Evolutionary conservation across 2,329 filamentous ascomycete genomes (phyloP).

Genomic region (Fusarium sp.): DNA sequence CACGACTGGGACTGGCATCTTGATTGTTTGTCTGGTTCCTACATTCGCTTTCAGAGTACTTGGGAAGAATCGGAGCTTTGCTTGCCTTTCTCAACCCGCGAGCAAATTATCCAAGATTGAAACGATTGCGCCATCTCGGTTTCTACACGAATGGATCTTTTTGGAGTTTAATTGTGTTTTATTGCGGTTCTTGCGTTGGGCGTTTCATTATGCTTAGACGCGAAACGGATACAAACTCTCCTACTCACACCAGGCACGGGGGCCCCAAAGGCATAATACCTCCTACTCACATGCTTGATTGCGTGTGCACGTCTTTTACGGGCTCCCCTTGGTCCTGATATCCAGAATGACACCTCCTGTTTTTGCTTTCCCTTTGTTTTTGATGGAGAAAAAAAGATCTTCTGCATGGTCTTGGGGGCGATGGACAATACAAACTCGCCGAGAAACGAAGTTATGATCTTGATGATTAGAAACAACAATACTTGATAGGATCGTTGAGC

Average conservation of each 20-base stretch:
- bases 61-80: conserved; percentile 36
- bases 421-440: conserved; percentile 29
- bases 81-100: conserved; percentile 36
- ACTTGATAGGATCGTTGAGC: conserved; percentile 47
- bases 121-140: conserved; percentile 36
- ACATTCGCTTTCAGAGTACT: conserved; percentile 21
- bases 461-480: conserved; percentile 43
- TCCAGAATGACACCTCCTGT: conserved; percentile 39
- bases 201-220: conserved; percentile 43
- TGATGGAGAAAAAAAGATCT: conserved; percentile 33
- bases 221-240: conserved; percentile 40
- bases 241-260: conserved; percentile 13
- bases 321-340: conserved; percentile 25
- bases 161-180: conserved; percentile 28
- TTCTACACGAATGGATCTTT: conserved; percentile 39
- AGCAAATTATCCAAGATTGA: conserved; percentile 40
- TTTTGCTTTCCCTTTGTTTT: conserved; percentile 40
- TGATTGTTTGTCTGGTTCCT: conserved; percentile 30
- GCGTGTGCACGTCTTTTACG: conserved; percentile 20
- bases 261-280: conserved; percentile 6
- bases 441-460: conserved; percentile 47
- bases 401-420: conserved; percentile 41
- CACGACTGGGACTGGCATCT: conserved; percentile 18
- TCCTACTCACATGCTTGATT: background rate
- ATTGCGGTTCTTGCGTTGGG: conserved; percentile 36